A percentile compares a stretch with the other conserved stretches of the same genome.
Conservation (phyloP, 176 grass and related monocot genomes). For the Triticum monococcum region DNA sequence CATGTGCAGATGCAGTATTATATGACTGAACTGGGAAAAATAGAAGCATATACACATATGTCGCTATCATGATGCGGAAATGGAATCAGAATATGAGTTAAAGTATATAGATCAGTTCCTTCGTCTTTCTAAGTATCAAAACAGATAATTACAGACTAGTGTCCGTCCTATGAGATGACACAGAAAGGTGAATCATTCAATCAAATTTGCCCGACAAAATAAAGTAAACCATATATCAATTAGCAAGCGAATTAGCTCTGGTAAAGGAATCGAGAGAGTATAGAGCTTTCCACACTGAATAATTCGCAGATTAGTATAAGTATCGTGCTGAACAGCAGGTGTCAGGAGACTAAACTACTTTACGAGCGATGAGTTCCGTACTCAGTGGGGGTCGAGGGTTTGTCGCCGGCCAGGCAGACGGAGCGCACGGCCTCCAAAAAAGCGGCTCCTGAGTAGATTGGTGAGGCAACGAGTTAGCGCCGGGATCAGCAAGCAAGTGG, state of each 20-base stretch:
- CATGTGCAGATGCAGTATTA: not conserved
- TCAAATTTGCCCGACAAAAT: not conserved
- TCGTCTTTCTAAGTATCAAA: not conserved
- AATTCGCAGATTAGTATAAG: not conserved
- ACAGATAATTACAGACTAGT: not conserved
- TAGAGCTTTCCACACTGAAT: not conserved
- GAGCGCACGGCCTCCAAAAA: constrained; percentile 81
- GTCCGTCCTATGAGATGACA: not conserved
- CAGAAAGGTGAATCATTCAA: not conserved
- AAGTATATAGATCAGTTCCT: not conserved
- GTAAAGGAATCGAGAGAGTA: not conserved
- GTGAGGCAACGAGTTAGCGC: not conserved
- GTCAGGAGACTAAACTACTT: not conserved
- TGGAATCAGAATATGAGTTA: not conserved
- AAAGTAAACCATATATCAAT: not conserved
- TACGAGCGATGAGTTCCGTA: constrained; percentile 16
- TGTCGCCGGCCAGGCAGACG: constrained; percentile 44
- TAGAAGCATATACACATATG: not conserved
- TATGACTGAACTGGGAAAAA: not conserved
- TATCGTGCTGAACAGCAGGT: too few relatives aligned
- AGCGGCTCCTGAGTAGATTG: constrained; percentile 44
- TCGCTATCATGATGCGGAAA: not conserved
- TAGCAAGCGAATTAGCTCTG: not conserved
- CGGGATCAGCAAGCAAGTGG: not conserved
- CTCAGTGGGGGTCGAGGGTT: constrained; percentile 58